A percentile compares a stretch with the other conserved stretches of the same genome.
Conservation (phyloP, 331 rosid species). For the Dryas integrifolia region DNA sequence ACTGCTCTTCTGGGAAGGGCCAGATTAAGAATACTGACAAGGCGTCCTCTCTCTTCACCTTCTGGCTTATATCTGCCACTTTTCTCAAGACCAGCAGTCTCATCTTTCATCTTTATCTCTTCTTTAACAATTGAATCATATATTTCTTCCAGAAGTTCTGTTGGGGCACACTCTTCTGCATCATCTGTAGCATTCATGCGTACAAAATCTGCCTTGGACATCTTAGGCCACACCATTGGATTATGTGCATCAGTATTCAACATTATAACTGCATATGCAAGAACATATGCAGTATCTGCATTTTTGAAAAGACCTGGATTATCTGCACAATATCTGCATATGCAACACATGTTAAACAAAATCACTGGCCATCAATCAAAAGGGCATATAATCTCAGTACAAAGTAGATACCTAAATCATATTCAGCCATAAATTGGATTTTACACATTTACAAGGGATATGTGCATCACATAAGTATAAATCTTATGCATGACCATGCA, state of each 20-base stretch:
- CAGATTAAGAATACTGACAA: conserved; percentile 89
- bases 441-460: not conserved
- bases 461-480: conserved; percentile 6
- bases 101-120: conserved; percentile 94
- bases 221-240: conserved; percentile 99
- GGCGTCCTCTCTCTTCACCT: conserved; percentile 86
- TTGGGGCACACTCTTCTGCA: conserved; percentile 85
- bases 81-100: conserved; percentile 55
- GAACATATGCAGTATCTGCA: conserved; percentile 97
- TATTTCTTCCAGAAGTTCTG: conserved; percentile 82
- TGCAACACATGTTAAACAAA: conserved; percentile 23
- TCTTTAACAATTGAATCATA: conserved; percentile 88
- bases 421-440: not conserved
- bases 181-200: conserved; percentile 86
- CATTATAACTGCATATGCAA: conserved; percentile 95
- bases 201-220: conserved; percentile 89
- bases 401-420: conserved; percentile 17
- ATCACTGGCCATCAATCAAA: conserved; percentile 35
- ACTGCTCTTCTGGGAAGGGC: conserved; percentile 82
- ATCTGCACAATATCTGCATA: conserved; percentile 89
- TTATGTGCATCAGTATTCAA: conserved; percentile 98
- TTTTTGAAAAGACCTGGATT: conserved; percentile 90
- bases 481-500: conserved; percentile 14
- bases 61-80: conserved; percentile 63
- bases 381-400: conserved; percentile 23